These are phyloP conservation scores for Pyricularia grisea DNA, from an alignment of 2,329 filamentous ascomycete species.

Conservation along the genomic window DNA sequence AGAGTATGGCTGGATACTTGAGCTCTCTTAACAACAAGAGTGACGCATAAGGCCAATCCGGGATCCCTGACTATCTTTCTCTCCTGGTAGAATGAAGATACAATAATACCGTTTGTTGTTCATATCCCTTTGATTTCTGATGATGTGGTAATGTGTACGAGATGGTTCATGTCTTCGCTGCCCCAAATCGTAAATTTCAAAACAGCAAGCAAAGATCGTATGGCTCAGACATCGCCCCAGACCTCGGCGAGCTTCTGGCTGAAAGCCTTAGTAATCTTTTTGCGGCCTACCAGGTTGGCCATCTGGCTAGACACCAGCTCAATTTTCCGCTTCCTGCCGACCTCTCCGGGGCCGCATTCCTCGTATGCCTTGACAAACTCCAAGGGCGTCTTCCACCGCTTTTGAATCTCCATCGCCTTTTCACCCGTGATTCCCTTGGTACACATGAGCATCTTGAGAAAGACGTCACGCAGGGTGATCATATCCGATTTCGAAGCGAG, in stretches of 20 bases:
- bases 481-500: conserved; percentile 67
- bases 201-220: not conserved
- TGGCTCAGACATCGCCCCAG: conserved; percentile 48
- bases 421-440: conserved; percentile 66
- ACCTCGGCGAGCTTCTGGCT: conserved; percentile 64
- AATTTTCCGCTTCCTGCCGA: conserved; percentile 44
- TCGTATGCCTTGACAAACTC: conserved; percentile 64
- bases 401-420: conserved; percentile 71
- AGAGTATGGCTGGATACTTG: conserved; percentile 78
- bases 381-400: conserved; percentile 64
- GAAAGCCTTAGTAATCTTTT: conserved; percentile 56
- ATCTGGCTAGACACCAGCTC: conserved; percentile 51
- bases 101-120: not conserved
- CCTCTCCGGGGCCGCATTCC: conserved; percentile 28
- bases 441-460: conserved; percentile 80
- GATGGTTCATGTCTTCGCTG: not conserved
- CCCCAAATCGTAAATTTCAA: not conserved
- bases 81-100: not conserved
- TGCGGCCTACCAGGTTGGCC: conserved; percentile 51
- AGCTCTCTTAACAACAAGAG: conserved; percentile 34
- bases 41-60: not conserved
- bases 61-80: not conserved
- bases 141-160: not conserved
- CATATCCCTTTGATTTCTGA: not conserved
- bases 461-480: conserved; percentile 65